Base-by-base conservation (phyloP, 257 asterid species). In the Lantana camara region DNA sequence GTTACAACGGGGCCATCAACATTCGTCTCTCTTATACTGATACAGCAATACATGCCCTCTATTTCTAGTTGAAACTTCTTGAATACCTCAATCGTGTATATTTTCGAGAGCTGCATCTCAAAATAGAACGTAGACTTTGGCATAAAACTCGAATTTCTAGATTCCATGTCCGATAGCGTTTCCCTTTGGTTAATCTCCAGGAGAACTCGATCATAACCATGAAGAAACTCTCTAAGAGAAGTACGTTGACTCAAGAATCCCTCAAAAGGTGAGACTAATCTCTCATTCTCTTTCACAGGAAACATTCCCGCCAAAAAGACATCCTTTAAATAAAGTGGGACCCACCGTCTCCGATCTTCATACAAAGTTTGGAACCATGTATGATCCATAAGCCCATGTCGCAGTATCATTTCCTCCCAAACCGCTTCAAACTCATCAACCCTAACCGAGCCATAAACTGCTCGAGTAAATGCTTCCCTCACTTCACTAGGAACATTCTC, bases 301-400 rank as follows among this genome's bases (percentile, higher is more conserved):
- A 80, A 63, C 57, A 77, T 46, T 34, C 81, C 84, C 15, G 78
- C 84, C 57, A 79, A 70, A 41, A 80, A 83, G 14, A 67, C 72
- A 38, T 79, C 84, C 72, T 80, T 85, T 58, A 79, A 63, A 65
- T 82, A 78, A 40, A 70, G 84, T 1, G 84, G 90, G n/a, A 69
- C 87, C 89, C 87, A 85, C n/a, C 56, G 45, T 50, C 76, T 80
- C 10, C 93, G 81, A 67, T 80, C 82, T 64, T 82, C 85, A 46
- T 80, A 73, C 27, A 82, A 71, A 20, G 34, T 68, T 58, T 67
- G 79, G 48, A 82, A 55, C 87, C 82, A 82, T 50, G 74, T 47
- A 46, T 72, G 71, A 67, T 67, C 63, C 42, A 29, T 22, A 44
- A 82, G 55, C 27, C 75, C 75, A 67, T 80, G 20, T 50, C 48